Base-by-base conservation (phyloP, 768 basidiomycete genomes). In the Termitomyces sp. region DNA sequence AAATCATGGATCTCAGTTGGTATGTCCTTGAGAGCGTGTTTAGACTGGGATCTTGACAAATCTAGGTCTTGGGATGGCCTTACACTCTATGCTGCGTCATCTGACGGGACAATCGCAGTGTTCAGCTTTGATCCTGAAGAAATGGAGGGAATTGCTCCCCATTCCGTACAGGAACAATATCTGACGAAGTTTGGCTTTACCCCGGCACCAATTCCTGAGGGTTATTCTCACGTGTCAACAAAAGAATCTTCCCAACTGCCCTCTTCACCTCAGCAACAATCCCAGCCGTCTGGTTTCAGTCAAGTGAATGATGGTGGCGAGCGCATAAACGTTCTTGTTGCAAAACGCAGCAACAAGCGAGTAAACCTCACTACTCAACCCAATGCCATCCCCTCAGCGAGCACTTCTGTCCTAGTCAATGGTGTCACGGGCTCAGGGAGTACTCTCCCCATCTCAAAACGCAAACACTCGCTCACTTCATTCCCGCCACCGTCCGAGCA, bases 1-100 rank as follows among this genome's bases (percentile, higher is more conserved):
- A 95, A 63, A 91, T 98, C 48, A 87, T 98, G 81, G 97, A 99
- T 69, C 77, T 99, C 17, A 91, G 86, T 66, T 99, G 97, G 97
- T 95, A 64, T 63, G 87, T 66, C 35, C 31, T 60, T 57, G 47
- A 37, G 49, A 26, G 23, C 26, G 3, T 26, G 19, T 50, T 35
- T 35, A 60, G 44, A 51, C 57, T 58, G 52, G 17, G 28, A 37
- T 26, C 33, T 21, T 44, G 10, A 49, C n/a, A 9, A 21, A 50
- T 42, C 3, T 61, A 97, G 94, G 94, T 94, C 94, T 9, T 84
- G 82, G 70, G 95, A 98, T 66, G 97, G 97, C 9, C 78, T 90
- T 45, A 90, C 90, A 2, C 79, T 99, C 0, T 98, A 96, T 63
- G 94, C 94, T 0, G 93, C 91, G 58, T 97, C 95, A 1, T 96